Percentiles rank a stretch among this genome's conserved stretches.
Evolutionary conservation across 495 filamentous ascomycete species (phyloP).

Genomic region (Penicillium malachiteum): DNA sequence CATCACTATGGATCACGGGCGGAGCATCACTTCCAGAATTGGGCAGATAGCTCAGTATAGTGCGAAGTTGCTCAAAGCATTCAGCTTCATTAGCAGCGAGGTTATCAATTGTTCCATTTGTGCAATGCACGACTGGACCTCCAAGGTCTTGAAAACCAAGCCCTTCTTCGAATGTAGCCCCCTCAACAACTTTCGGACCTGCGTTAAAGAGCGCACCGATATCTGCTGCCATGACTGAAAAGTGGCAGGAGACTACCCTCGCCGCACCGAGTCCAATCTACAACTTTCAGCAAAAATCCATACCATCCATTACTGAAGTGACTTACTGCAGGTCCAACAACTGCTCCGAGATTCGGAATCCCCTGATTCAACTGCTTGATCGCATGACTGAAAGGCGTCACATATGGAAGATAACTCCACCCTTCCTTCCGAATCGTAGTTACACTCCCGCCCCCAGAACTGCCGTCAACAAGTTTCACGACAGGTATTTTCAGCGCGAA

Average conservation of each 20-base stretch:
- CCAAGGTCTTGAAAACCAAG: constrained; percentile 55
- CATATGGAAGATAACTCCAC: constrained; percentile 57
- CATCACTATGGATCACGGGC: constrained; percentile 44
- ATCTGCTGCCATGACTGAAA: constrained; percentile 64
- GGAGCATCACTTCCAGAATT: constrained; percentile 55
- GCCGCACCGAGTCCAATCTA: constrained; percentile 63
- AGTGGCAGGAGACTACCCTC: constrained; percentile 59
- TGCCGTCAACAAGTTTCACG: constrained; percentile 63
- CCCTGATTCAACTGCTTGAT: constrained; percentile 59
- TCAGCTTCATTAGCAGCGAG: constrained; percentile 57
- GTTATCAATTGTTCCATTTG: constrained; percentile 66
- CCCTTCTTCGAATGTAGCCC: constrained; percentile 60
- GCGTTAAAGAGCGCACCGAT: constrained; percentile 63
- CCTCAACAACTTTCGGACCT: constrained; percentile 60
- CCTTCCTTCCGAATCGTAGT: constrained; percentile 55
- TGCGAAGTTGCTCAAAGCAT: constrained; percentile 59
- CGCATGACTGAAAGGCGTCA: constrained; percentile 49
- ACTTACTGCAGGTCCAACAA: constrained; percentile 57
- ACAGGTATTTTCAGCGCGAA: constrained; percentile 54
- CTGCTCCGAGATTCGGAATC: constrained; percentile 62
- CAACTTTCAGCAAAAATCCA: neutral
- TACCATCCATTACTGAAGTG: too few species aligned
- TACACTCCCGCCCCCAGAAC: constrained; percentile 60
- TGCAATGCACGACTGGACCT: constrained; percentile 60
- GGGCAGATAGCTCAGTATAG: constrained; percentile 55